A percentile compares a stretch with the other conserved stretches of the same genome.
Evolutionary conservation across 164 flowering plant genomes (phyloP).

Genomic region (Akebia trifoliata): DNA sequence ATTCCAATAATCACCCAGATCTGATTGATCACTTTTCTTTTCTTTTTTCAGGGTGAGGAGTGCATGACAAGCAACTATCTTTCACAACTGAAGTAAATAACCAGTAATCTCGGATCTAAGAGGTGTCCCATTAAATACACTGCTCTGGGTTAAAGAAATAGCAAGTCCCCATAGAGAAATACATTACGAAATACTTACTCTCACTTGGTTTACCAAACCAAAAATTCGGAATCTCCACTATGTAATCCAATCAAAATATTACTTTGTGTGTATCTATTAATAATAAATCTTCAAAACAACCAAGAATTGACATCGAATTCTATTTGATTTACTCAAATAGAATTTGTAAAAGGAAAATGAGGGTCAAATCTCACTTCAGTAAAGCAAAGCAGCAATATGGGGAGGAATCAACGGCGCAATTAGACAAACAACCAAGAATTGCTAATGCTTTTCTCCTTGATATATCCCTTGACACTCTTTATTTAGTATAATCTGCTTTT

Average conservation of each 20-base stretch:
- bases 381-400: not conserved
- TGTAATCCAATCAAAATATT: not conserved
- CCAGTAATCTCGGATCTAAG: no score
- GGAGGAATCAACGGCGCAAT: not conserved
- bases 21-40: no score
- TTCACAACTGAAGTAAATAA: no score
- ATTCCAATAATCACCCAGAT: no score
- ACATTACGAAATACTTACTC: not conserved
- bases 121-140: no score
- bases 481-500: conserved; percentile 10
- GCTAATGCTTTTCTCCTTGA: conserved; percentile 15
- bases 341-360: no score
- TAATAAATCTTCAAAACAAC: conserved; percentile 4
- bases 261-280: not conserved
- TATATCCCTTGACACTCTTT: conserved; percentile 19
- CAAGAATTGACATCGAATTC: no score
- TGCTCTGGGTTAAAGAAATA: no score
- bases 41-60: no score
- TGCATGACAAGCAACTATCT: no score
- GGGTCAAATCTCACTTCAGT: conserved; percentile 23
- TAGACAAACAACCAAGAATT: conserved; percentile 14
- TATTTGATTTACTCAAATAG: no score
- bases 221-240: not conserved
- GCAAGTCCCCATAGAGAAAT: not conserved
- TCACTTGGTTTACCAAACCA: not conserved